Conservation (phyloP, 129 eudicot species). For the Glebionis coronaria region DNA sequence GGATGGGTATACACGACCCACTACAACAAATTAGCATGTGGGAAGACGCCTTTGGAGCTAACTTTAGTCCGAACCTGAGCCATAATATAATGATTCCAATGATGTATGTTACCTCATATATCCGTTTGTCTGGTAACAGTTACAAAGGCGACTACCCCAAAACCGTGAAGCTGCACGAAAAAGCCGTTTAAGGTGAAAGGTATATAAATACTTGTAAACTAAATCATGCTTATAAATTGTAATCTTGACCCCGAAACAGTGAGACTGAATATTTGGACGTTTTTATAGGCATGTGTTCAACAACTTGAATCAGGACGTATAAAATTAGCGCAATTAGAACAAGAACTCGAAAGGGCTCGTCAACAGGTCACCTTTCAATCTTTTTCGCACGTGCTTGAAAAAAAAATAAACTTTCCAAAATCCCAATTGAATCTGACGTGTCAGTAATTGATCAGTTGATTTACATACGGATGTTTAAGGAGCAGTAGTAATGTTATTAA, state of each 20-base stretch:
- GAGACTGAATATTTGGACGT: no score
- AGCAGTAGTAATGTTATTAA: constrained; percentile 61
- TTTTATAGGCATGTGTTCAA: no score
- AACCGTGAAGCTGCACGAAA: constrained; percentile 98
- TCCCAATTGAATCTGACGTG: constrained; percentile 23
- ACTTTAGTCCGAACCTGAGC: constrained; percentile 38
- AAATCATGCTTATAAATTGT: no score
- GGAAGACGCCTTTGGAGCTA: constrained; percentile 42
- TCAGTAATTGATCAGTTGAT: constrained; percentile 21
- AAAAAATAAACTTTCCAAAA: not conserved
- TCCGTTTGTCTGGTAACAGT: constrained; percentile 33
- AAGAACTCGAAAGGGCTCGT: no score
- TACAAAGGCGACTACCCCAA: constrained; percentile 89
- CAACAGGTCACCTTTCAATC: constrained; percentile 32
- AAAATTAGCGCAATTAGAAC: no score
- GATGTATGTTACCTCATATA: not conserved
- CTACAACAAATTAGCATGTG: no score
- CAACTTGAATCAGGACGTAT: no score
- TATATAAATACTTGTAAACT: constrained; percentile 5
- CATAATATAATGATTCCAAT: not conserved
- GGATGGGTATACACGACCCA: constrained; percentile 81
- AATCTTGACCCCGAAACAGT: no score
- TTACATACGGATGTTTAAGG: constrained; percentile 44
- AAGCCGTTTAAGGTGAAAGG: constrained; percentile 89
- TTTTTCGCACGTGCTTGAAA: not conserved